A percentile compares a stretch with the other conserved stretches of the same genome.
These are phyloP conservation scores for Pythium brachiatum DNA, from an alignment of 352 stramenopile genomes.

Conservation along the genomic window DNA sequence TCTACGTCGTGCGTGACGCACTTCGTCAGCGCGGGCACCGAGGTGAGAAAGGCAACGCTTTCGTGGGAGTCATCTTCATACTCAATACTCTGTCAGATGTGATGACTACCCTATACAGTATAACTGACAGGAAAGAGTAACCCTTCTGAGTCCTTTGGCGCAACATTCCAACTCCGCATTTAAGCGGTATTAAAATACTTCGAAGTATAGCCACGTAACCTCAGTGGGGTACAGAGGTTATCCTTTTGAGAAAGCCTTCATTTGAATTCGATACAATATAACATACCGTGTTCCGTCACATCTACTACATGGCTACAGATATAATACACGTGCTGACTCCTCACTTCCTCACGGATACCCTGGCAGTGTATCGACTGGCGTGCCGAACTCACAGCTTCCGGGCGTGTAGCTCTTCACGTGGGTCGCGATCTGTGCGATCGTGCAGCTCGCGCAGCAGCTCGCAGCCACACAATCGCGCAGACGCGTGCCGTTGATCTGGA, in stretches of 20 bases:
- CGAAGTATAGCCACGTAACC: no score
- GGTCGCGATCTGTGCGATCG: slow-evolving; percentile 58
- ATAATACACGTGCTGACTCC: not conserved
- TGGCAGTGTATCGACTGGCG: slow-evolving; percentile 45
- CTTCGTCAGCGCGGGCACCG: not conserved
- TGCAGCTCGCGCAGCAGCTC: slow-evolving; percentile 46
- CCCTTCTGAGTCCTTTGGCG: slow-evolving; percentile 1
- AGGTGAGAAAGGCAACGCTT: not conserved
- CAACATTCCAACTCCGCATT: no score
- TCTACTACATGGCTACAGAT: not conserved
- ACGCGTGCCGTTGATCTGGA: slow-evolving; percentile 50
- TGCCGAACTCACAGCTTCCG: slow-evolving; percentile 43
- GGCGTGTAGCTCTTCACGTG: slow-evolving; percentile 61
- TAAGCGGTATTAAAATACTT: no score
- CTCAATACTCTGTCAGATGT: not conserved
- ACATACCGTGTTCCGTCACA: not conserved
- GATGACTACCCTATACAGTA: not conserved
- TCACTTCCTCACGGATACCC: slow-evolving; percentile 14
- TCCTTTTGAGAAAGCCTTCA: no score
- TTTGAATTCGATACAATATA: no score
- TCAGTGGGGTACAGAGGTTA: no score
- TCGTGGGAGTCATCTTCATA: not conserved
- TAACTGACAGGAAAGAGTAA: no score
- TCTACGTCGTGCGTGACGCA: not conserved
- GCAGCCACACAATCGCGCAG: slow-evolving; percentile 32